Conservation (phyloP, 371 early-diverging fungal species). For the Chytridiales sp. region DNA sequence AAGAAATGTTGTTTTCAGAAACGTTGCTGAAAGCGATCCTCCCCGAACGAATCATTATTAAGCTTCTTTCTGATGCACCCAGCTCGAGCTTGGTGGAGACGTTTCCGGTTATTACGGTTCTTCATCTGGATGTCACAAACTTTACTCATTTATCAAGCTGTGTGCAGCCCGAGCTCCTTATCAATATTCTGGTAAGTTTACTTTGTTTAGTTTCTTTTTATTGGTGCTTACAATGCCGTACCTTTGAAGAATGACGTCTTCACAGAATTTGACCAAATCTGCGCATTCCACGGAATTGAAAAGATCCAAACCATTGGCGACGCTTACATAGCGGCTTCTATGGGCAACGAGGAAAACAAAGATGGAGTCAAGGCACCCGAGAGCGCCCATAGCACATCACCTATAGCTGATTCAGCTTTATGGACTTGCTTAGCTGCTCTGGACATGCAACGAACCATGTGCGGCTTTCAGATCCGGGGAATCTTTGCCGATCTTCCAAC, state of each 20-base stretch:
- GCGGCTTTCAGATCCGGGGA: too few species aligned
- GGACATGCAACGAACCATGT: too few species aligned
- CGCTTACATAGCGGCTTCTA: too few species aligned
- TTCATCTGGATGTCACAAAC: slow-evolving; percentile 6
- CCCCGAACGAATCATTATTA: not conserved
- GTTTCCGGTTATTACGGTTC: slow-evolving; percentile 6
- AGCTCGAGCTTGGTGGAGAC: slow-evolving; percentile 2
- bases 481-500: slow-evolving; percentile 9
- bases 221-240: too few species aligned
- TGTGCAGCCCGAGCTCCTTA: not conserved
- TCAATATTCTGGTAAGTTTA: slow-evolving; percentile 4
- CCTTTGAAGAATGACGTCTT: not conserved
- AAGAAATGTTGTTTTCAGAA: slow-evolving; percentile 2
- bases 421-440: too few species aligned
- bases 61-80: not conserved
- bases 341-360: too few species aligned
- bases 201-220: too few species aligned
- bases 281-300: not conserved
- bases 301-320: slow-evolving; percentile 1
- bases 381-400: too few species aligned
- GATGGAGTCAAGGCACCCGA: too few species aligned
- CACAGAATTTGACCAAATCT: slow-evolving; percentile 2
- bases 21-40: slow-evolving; percentile 3
- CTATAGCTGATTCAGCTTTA: too few species aligned
- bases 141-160: slow-evolving; percentile 8